Percentiles rank a stretch among this genome's conserved stretches.
Evolutionary conservation across 2,329 filamentous ascomycete species (phyloP).

Genomic region (Pseudopithomyces maydicus): DNA sequence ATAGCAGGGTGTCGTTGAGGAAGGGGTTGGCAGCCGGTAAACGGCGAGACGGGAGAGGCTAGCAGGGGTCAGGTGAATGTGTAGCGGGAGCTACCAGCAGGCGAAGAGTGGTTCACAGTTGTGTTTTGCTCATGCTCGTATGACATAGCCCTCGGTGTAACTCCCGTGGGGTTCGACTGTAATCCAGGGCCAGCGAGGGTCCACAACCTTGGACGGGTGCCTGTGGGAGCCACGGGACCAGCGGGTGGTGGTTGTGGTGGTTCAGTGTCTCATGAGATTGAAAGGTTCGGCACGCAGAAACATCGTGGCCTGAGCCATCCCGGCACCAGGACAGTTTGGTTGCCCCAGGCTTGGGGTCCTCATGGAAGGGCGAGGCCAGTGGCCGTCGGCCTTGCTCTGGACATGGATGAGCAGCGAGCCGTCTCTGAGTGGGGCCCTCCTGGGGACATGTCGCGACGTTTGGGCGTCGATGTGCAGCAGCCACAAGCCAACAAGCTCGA

Average conservation of each 20-base stretch:
- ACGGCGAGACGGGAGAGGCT: constrained; percentile 41
- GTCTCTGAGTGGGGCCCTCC: constrained; percentile 19
- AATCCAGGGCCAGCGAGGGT: constrained; percentile 35
- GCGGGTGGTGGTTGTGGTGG: constrained; percentile 19
- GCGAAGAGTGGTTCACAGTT: constrained; percentile 40
- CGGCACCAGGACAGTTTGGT: constrained; percentile 9
- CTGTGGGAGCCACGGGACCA: constrained; percentile 23
- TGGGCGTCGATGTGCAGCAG: constrained; percentile 33
- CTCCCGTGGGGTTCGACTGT: constrained; percentile 42
- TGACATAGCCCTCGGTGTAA: constrained; percentile 48
- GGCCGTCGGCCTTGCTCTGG: constrained; percentile 17
- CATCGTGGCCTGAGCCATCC: constrained; percentile 14
- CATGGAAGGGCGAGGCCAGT: constrained; percentile 15
- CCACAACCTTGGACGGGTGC: constrained; percentile 21
- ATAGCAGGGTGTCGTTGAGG: constrained; percentile 44
- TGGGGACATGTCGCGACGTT: constrained; percentile 28
- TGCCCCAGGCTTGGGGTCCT: constrained; percentile 27
- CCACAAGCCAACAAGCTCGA: constrained; percentile 21
- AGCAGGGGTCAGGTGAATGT: constrained; percentile 40
- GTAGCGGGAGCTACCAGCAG: constrained; percentile 45
- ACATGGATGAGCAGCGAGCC: not conserved
- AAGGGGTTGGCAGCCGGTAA: constrained; percentile 38
- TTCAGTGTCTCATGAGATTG: constrained; percentile 16
- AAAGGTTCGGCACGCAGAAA: constrained; percentile 6
- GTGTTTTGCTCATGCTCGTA: constrained; percentile 40